Conservation (phyloP, 345 rosid genomes). For the Pistacia vera region DNA sequence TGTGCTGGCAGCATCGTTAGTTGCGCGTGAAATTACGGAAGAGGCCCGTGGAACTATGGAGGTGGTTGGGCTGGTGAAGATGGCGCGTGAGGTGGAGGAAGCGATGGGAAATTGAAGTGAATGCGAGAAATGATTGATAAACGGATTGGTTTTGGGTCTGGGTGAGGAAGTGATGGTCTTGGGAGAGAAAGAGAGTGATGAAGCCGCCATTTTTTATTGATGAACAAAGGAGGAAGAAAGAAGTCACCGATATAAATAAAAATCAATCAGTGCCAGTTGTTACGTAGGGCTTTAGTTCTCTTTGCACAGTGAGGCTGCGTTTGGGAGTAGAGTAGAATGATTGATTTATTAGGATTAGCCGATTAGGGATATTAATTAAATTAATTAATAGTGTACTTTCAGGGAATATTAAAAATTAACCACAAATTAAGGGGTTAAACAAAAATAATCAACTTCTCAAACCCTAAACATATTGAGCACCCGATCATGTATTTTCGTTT, state of each 20-base stretch:
- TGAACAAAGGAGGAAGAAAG: not conserved
- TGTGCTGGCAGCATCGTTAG: constrained; percentile 23
- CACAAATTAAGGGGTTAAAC: no score
- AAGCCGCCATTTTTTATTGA: constrained; percentile 24
- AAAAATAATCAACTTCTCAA: no score
- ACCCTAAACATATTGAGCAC: no score
- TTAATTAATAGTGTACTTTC: no score
- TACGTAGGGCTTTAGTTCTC: not conserved
- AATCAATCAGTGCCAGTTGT: not conserved
- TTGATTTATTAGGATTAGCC: no score
- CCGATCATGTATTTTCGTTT: no score
- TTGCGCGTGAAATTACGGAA: constrained; percentile 24
- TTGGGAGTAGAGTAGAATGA: no score
- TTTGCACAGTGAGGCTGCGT: not conserved
- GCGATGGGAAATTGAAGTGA: constrained; percentile 25
- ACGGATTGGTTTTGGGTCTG: constrained; percentile 17
- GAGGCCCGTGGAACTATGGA: constrained; percentile 27
- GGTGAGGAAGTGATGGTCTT: constrained; percentile 28
- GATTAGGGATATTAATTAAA: no score
- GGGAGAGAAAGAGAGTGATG: constrained; percentile 27
- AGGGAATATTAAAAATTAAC: no score
- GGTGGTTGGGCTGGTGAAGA: constrained; percentile 8
- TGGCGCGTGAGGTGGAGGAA: constrained; percentile 10
- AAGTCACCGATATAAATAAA: no score
- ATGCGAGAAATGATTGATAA: constrained; percentile 17